Evolutionary conservation across 345 rosid species (phyloP), one percentile per base, ranked within the genome.

Genomic region (Citrus hindsii): DNA sequence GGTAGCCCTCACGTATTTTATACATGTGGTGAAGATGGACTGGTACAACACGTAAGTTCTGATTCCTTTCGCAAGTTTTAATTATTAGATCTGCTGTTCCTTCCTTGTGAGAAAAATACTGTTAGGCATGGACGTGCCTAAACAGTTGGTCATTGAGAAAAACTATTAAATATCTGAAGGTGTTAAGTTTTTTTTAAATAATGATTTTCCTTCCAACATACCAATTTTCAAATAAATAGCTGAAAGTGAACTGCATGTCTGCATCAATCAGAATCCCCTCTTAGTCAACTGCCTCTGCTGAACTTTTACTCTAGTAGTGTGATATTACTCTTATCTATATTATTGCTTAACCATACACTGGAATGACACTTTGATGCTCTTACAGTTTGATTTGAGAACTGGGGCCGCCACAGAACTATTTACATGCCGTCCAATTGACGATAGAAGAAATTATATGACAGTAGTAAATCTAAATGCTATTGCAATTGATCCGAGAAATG

Each of bases 1-100:
- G 97, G 99, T 51, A 96, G 94, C 80, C 89, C 99, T 53, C 84
- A 89, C 82, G 78, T 88, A 71, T 89, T 96, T 53, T 96, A 92
- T 83, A 87, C 95, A 9, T 94, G 98, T 67, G 98, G 92, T 64
- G 97, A 92, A 90, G 99, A 96, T 88, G 99, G 97, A 71, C 64
- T 90, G 80, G 98, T 96, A 77, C 93, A 94, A 73, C 98, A 86
- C 71, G 98, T 96, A 77, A 91, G 98, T 90, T 32, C 4, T 79
- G 60, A 62, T 63, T 79, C 16, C 42, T 55, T 24, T 77, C 69
- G 8, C 67, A 51, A 12, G 48, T 32, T 78, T 35, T 70, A 48
- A 16, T 70, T 27, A 25, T 48, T 58, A 76, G 28, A 32, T 76
- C 28, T 63, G 19, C 65, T 14, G n/a, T 76, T 67, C 25, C n/a